Conservation (phyloP, 345 rosid genomes). For the Moricandia moricandioides region DNA sequence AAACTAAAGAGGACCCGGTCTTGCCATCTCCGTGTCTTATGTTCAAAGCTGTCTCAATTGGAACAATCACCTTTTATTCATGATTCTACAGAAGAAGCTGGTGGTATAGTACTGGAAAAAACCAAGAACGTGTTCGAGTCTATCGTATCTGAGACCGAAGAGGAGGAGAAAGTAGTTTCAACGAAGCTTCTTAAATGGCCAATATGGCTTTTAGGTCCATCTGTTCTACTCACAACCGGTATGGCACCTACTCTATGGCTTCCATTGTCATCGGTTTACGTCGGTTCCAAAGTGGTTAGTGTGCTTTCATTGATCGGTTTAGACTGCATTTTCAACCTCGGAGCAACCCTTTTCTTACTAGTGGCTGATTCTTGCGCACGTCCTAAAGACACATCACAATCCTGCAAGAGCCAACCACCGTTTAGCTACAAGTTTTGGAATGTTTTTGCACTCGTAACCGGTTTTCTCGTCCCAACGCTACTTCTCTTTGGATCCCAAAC, state of each 20-base stretch:
- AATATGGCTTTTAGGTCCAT: conserved; percentile 84
- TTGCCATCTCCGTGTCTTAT: conserved; percentile 37
- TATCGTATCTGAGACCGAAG: conserved; percentile 38
- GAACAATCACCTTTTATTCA: conserved; percentile 54
- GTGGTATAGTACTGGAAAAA: conserved; percentile 45
- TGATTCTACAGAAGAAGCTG: conserved; percentile 47
- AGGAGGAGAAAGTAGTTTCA: conserved; percentile 35
- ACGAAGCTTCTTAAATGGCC: conserved; percentile 69
- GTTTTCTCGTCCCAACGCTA: conserved; percentile 56
- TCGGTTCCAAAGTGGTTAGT: conserved; percentile 85
- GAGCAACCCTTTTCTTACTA: conserved; percentile 74
- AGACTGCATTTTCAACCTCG: conserved; percentile 85
- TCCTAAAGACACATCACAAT: conserved; percentile 41
- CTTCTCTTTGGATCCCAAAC: conserved; percentile 58
- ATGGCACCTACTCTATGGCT: conserved; percentile 92
- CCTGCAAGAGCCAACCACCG: conserved; percentile 64
- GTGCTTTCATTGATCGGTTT: conserved; percentile 83
- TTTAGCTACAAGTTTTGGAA: conserved; percentile 82
- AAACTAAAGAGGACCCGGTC: conserved; percentile 17
- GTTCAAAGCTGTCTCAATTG: conserved; percentile 61
- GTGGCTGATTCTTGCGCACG: conserved; percentile 87
- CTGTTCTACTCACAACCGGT: conserved; percentile 75
- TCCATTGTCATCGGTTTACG: conserved; percentile 75
- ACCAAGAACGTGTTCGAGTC: conserved; percentile 58
- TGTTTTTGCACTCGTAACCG: conserved; percentile 53